A percentile compares a stretch with the other conserved stretches of the same genome.
These are phyloP conservation scores for Pulicaria dysenterica DNA, from an alignment of 129 eudicot genomes.

Conservation along the genomic window DNA sequence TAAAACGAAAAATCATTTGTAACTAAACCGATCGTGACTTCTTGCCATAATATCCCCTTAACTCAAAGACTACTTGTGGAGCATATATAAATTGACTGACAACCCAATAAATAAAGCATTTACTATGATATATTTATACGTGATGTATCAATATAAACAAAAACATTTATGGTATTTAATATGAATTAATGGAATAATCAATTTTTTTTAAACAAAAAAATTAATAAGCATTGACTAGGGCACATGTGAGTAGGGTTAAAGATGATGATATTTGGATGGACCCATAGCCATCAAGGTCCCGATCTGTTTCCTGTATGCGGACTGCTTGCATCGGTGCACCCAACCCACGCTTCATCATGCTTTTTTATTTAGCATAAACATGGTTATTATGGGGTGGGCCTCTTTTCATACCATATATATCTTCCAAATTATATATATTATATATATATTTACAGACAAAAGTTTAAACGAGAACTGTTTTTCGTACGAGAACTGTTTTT, in stretches of 20 bases:
- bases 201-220: neutral
- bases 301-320: slow-evolving; percentile 36
- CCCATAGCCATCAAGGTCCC: slow-evolving; percentile 45
- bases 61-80: too few species aligned
- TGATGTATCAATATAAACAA: neutral
- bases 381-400: slow-evolving; percentile 24
- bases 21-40: too few species aligned
- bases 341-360: slow-evolving; percentile 44
- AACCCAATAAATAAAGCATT: too few species aligned
- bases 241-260: slow-evolving; percentile 43
- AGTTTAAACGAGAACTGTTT: too few species aligned
- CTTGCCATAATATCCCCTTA: too few species aligned
- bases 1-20: too few species aligned
- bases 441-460: too few species aligned
- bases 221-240: slow-evolving; percentile 34
- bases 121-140: neutral
- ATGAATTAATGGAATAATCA: slow-evolving; percentile 16
- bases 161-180: slow-evolving; percentile 15
- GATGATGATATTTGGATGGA: slow-evolving; percentile 32
- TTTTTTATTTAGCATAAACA: slow-evolving; percentile 29
- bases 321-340: slow-evolving; percentile 45
- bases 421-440: too few species aligned
- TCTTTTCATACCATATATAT: slow-evolving; percentile 20
- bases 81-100: too few species aligned
- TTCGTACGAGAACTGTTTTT: too few species aligned